These are phyloP conservation scores for Galerina sulciceps DNA, from an alignment of 768 basidiomycete genomes.

Conservation along the genomic window DNA sequence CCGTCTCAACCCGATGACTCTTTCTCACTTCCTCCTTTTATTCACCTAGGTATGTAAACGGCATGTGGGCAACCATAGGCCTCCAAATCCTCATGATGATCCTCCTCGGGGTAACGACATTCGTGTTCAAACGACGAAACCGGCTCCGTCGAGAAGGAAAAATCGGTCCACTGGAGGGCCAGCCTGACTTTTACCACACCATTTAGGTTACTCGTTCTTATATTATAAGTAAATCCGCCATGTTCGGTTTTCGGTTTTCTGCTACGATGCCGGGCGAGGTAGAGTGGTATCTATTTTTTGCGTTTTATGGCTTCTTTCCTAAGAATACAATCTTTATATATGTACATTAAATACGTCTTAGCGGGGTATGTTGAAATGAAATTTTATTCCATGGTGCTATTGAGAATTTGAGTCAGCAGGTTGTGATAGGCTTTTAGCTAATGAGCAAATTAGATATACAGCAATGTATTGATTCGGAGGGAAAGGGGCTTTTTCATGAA, in stretches of 20 bases:
- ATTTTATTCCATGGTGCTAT: neutral
- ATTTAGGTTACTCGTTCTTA: slow-evolving; percentile 2
- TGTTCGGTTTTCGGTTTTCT: no score
- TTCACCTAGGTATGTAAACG: slow-evolving; percentile 20
- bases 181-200: slow-evolving; percentile 25
- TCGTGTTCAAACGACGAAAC: slow-evolving; percentile 21
- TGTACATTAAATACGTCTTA: neutral
- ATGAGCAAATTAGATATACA: no score
- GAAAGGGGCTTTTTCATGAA: no score
- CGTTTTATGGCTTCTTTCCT: neutral
- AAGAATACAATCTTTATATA: neutral
- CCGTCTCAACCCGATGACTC: neutral
- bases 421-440: no score
- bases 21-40: neutral
- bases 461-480: no score
- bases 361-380: neutral
- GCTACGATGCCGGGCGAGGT: no score
- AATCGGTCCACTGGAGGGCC: slow-evolving; percentile 22
- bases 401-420: no score
- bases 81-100: slow-evolving; percentile 21
- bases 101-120: slow-evolving; percentile 18
- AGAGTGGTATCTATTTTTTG: no score
- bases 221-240: no score
- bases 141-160: slow-evolving; percentile 20
- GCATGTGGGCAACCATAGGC: slow-evolving; percentile 28